Evolutionary conservation across 768 basidiomycete species (phyloP).

Genomic region (Coprinopsis sp.): DNA sequence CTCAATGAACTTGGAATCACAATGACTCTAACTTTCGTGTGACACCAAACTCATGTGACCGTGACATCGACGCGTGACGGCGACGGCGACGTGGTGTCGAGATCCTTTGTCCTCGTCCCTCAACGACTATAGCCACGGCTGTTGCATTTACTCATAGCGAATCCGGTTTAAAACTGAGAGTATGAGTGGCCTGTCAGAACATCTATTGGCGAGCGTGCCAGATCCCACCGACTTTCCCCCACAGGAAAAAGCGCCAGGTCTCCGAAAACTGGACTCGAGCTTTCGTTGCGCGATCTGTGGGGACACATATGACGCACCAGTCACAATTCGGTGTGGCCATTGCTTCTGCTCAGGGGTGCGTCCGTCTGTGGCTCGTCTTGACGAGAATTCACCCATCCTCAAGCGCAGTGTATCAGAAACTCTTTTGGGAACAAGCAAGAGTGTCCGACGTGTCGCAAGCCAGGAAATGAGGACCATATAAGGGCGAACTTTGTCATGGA

Average conservation of each 20-base stretch:
- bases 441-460: constrained; percentile 69
- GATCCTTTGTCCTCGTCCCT: no score
- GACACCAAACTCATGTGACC: no score
- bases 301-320: constrained; percentile 68
- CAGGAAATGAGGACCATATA: constrained; percentile 55
- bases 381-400: not conserved
- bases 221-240: constrained; percentile 72
- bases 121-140: no score
- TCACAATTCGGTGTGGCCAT: constrained; percentile 72
- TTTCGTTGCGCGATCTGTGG: constrained; percentile 75
- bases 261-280: constrained; percentile 58
- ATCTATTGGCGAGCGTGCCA: constrained; percentile 14
- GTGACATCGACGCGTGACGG: no score
- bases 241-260: constrained; percentile 39
- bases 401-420: constrained; percentile 66
- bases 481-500: constrained; percentile 68
- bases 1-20: no score
- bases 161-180: no score
- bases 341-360: constrained; percentile 76
- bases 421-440: constrained; percentile 54
- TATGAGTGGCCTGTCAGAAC: not conserved
- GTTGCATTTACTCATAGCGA: no score
- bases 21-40: no score
- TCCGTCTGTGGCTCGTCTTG: not conserved
- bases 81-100: no score